Evolutionary conservation across 1,139 yeast genomes (phyloP).

Genomic region (Geotrichum carabidarum): DNA sequence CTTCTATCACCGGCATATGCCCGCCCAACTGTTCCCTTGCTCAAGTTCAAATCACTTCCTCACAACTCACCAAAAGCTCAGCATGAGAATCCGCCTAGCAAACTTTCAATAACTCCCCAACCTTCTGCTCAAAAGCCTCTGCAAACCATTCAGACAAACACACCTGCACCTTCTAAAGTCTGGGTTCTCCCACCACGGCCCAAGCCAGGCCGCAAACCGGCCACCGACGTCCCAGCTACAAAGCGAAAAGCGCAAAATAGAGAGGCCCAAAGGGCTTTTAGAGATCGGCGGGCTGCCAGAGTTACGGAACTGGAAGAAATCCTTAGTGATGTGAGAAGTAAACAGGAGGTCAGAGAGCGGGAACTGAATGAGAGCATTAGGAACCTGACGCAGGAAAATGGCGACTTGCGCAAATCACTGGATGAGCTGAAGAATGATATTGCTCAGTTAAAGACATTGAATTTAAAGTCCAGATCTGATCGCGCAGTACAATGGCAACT

Average conservation of each 20-base stretch:
- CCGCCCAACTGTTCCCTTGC: too few relatives aligned
- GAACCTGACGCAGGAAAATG: conserved; percentile 28
- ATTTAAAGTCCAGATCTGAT: too few relatives aligned
- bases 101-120: neutral
- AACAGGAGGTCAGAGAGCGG: conserved; percentile 34
- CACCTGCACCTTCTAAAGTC: conserved; percentile 50
- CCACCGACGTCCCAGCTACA: conserved; percentile 43
- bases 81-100: too few relatives aligned
- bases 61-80: too few relatives aligned
- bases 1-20: too few relatives aligned
- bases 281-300: conserved; percentile 68
- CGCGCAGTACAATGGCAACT: too few relatives aligned
- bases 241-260: conserved; percentile 75
- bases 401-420: conserved; percentile 22
- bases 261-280: conserved; percentile 86
- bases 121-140: too few relatives aligned
- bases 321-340: conserved; percentile 60
- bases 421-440: conserved; percentile 24
- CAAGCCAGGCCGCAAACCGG: conserved; percentile 85
- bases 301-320: conserved; percentile 52
- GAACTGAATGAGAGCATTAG: conserved; percentile 47
- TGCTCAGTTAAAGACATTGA: conserved; percentile 2
- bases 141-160: neutral
- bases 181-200: conserved; percentile 93
- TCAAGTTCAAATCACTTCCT: too few relatives aligned